phyloP scores from a whole-genome alignment of 306 rosid genomes.

The Myrica gale region DNA sequence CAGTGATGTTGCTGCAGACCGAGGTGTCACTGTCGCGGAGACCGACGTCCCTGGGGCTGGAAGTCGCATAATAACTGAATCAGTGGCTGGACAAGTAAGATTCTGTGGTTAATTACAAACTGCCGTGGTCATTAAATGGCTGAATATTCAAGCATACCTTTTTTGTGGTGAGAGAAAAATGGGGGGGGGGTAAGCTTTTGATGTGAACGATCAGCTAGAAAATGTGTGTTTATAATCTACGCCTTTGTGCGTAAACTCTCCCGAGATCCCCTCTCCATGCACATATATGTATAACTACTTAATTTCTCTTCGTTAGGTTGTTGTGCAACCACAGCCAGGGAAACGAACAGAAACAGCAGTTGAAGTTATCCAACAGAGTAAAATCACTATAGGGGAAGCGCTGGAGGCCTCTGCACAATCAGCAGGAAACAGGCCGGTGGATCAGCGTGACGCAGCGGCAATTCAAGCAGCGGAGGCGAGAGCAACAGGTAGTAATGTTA shows the following conservation, averaged over 20 bases:
- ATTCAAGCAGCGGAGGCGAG: constrained; percentile 76
- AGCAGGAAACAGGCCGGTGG: constrained; percentile 51
- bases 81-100: constrained; percentile 64
- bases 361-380: constrained; percentile 17
- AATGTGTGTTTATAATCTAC: too few relatives aligned
- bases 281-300: too few relatives aligned
- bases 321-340: constrained; percentile 41
- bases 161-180: too few relatives aligned
- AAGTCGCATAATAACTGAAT: constrained; percentile 54
- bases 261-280: too few relatives aligned
- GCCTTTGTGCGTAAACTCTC: too few relatives aligned
- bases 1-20: constrained; percentile 41
- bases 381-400: constrained; percentile 73
- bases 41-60: constrained; percentile 58
- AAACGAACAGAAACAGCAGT: background rate
- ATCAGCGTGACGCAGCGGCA: constrained; percentile 58
- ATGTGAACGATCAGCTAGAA: too few relatives aligned
- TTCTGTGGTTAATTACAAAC: background rate
- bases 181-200: too few relatives aligned
- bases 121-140: background rate
- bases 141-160: too few relatives aligned
- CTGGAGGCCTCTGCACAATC: constrained; percentile 60
- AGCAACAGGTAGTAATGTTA: constrained; percentile 48
- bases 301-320: constrained; percentile 42
- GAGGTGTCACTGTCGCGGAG: constrained; percentile 59